Evolutionary conservation across 148 eudicot genomes (phyloP).

Genomic region (Rheum nobile): DNA sequence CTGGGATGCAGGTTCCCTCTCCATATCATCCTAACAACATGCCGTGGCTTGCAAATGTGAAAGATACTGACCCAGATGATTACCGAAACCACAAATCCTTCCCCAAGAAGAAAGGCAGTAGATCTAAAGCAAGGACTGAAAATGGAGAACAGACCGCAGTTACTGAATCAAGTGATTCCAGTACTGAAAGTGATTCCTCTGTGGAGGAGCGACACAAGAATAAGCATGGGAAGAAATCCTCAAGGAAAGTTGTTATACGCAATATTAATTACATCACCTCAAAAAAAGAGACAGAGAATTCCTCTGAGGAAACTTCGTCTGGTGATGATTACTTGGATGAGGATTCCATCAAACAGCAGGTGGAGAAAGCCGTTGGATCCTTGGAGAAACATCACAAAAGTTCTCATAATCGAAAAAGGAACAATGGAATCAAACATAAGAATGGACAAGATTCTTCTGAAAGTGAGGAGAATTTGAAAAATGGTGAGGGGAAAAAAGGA

Average conservation of each 20-base stretch:
- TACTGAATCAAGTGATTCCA: conserved; percentile 32
- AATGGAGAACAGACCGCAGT: conserved; percentile 21
- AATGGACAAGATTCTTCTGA: conserved; percentile 13
- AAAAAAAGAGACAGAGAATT: conserved; percentile 34
- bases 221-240: conserved; percentile 45
- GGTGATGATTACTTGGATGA: conserved; percentile 39
- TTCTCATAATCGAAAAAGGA: conserved; percentile 25
- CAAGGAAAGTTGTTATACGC: conserved; percentile 63
- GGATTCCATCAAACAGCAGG: conserved; percentile 45
- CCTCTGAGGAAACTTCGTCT: conserved; percentile 40
- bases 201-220: conserved; percentile 22
- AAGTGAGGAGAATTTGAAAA: conserved; percentile 14
- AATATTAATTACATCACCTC: conserved; percentile 71
- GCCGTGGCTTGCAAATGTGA: conserved; percentile 52
- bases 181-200: conserved; percentile 39
- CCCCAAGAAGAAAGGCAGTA: conserved; percentile 39
- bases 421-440: conserved; percentile 30
- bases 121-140: conserved; percentile 21
- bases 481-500: conserved; percentile 25
- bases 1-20: conserved; percentile 46
- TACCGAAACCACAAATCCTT: conserved; percentile 23
- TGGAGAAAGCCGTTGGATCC: conserved; percentile 59
- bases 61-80: conserved; percentile 30
- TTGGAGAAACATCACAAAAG: conserved; percentile 31
- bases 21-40: conserved; percentile 46